Evolutionary conservation across 192 early-diverging fungal species (phyloP), one percentile per base, ranked within the genome.

Genomic region (Allomyces javanicus): DNA sequence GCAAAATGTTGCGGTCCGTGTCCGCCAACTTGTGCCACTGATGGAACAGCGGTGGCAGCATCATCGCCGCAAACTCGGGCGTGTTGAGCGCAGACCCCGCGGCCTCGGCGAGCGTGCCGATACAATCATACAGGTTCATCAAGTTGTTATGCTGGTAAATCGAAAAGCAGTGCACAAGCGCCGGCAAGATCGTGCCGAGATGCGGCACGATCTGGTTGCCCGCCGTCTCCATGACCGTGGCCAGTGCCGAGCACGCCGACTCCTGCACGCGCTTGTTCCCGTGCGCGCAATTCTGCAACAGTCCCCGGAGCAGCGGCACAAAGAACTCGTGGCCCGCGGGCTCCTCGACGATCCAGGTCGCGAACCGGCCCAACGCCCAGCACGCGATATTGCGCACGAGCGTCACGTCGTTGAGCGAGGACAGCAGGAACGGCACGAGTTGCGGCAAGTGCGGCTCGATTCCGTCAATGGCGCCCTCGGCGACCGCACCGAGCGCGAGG

Each of bases 201-300:
- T 91, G 97, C 14, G 95, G 95, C 14, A 83, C 82, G 63, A 99
- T 80, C 63, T 84, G 74, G 22, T 75, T 74, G 23, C 82, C 80
- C 23, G 94, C 95, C 65, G 92, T 92, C 72, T 96, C 95, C 77
- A 97, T 93, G 55, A 99, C 72, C 14, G 91, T 93, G 17, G 97
- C 93, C 68, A 99, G 88, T 1, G 95, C 91, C 68, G 89, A 88
- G 80, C 95, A 97, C 44, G 87, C 94, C 22, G 95, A 91, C 71
- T 99, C 92, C 75, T 99, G 97, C 14, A 99, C 95, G 50, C 92
- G 84, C 78, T 99, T 99, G 82, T 92, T 97, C 74, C 87, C 91
- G 73, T 97, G 92, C 73, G 92, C 82, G 68, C 93, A 85, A 69
- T 85, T 88, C 61, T 80, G 75, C 45, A 83, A 83, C 65, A 87